Evolutionary conservation across 805 yeast genomes (phyloP).

Genomic region (Yarrowia divulgata): DNA sequence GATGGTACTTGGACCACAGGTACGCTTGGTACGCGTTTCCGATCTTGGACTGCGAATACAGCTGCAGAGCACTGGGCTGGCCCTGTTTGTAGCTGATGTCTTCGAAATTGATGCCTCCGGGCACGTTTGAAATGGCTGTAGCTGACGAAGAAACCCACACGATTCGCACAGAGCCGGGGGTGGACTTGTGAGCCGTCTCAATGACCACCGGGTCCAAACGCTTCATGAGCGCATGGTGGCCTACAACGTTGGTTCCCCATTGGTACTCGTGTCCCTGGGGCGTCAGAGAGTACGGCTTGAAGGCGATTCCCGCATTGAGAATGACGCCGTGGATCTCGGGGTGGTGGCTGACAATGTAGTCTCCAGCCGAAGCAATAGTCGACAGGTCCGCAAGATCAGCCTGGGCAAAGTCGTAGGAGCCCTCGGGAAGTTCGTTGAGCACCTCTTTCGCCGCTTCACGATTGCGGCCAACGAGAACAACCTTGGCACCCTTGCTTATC

Average conservation of each 20-base stretch:
- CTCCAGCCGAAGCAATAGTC: neutral
- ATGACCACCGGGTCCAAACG: slow-evolving; percentile 52
- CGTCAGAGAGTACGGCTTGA: slow-evolving; percentile 51
- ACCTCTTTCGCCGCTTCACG: neutral
- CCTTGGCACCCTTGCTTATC: neutral
- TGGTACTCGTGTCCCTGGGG: slow-evolving; percentile 57
- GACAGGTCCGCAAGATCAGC: slow-evolving; percentile 2
- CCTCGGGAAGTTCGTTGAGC: neutral
- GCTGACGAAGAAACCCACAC: slow-evolving; percentile 58
- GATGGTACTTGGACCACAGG: slow-evolving; percentile 51
- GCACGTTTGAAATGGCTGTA: slow-evolving; percentile 48
- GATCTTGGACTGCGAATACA: slow-evolving; percentile 58
- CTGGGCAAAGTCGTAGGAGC: neutral
- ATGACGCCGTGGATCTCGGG: slow-evolving; percentile 42
- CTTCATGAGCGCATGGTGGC: slow-evolving; percentile 55
- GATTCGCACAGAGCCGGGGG: slow-evolving; percentile 52
- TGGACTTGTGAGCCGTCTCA: slow-evolving; percentile 48
- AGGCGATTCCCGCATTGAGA: slow-evolving; percentile 58
- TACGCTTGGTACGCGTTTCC: slow-evolving; percentile 52
- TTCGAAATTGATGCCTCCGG: slow-evolving; percentile 51
- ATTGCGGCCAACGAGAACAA: slow-evolving; percentile 4
- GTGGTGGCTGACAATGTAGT: neutral
- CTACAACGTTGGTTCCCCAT: slow-evolving; percentile 58
- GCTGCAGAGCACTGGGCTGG: slow-evolving; percentile 24
- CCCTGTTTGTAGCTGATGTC: slow-evolving; percentile 48